Conservation (phyloP, 208 protist genomes). For the Trypanosoma scelopori region DNA sequence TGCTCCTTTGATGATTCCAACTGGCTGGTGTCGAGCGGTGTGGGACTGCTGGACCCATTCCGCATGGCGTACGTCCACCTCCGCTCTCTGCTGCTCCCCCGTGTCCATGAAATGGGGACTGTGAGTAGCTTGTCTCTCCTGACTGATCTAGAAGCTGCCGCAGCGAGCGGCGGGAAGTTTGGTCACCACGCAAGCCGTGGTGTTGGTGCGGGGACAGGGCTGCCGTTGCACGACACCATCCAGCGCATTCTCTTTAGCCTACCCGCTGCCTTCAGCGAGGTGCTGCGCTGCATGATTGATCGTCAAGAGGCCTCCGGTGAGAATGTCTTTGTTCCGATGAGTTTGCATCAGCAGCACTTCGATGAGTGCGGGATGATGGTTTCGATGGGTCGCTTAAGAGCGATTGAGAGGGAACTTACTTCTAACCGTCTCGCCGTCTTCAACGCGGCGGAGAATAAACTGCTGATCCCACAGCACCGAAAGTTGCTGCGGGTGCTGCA, state of each 20-base stretch:
- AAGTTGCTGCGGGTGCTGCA: constrained; percentile 59
- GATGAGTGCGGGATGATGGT: constrained; percentile 65
- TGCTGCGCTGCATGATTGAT: constrained; percentile 62
- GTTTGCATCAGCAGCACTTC: constrained; percentile 50
- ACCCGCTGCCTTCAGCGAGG: constrained; percentile 56
- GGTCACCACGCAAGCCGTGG: constrained; percentile 13
- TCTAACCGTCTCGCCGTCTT: constrained; percentile 83
- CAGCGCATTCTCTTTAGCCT: constrained; percentile 75
- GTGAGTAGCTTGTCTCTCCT: constrained; percentile 53
- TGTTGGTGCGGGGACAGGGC: not conserved
- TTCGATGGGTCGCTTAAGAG: constrained; percentile 61
- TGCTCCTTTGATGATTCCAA: constrained; percentile 66
- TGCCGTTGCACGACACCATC: constrained; percentile 81
- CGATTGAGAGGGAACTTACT: constrained; percentile 74
- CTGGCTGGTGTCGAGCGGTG: constrained; percentile 37
- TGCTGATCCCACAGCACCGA: constrained; percentile 67
- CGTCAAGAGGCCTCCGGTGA: constrained; percentile 71
- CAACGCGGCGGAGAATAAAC: constrained; percentile 67
- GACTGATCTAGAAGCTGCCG: constrained; percentile 46
- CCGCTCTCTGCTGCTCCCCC: constrained; percentile 54
- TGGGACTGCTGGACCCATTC: constrained; percentile 34
- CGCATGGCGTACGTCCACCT: constrained; percentile 60
- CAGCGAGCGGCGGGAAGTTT: constrained; percentile 19
- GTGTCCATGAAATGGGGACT: constrained; percentile 52
- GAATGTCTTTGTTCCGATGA: constrained; percentile 55